Conservation (phyloP, 2,329 filamentous ascomycete species). For the Penicillium sp. region DNA sequence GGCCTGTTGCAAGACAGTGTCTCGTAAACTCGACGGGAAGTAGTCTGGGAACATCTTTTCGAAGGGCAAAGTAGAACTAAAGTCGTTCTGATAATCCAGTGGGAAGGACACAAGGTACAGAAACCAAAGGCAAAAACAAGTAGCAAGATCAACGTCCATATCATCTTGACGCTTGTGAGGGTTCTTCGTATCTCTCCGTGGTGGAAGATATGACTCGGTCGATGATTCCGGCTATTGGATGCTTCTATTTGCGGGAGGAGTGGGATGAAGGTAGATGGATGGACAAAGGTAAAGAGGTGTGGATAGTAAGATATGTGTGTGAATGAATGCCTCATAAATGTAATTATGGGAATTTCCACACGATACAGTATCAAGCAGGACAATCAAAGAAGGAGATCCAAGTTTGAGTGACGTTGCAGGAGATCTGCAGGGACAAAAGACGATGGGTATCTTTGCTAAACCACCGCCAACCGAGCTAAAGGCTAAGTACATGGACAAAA, state of each 20-base stretch:
- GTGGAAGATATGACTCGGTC: not conserved
- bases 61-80: not conserved
- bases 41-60: not conserved
- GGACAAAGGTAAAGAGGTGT: not conserved
- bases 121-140: not conserved
- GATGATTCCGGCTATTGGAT: not conserved
- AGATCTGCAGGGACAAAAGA: not conserved
- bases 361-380: not conserved
- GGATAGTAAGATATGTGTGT: not conserved
- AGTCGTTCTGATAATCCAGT: not conserved
- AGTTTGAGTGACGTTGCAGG: not conserved
- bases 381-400: not conserved
- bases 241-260: not conserved
- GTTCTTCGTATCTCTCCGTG: not conserved
- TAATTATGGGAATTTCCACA: not conserved
- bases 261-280: not conserved
- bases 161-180: not conserved
- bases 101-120: not conserved
- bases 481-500: constrained; percentile 4
- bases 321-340: not conserved
- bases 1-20: too few relatives aligned
- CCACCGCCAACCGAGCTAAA: constrained; percentile 3
- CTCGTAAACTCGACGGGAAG: not conserved
- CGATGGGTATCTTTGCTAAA: constrained; percentile 15
- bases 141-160: not conserved